Conservation (phyloP, 805 yeast species). For the Tetrapisispora namnaoensis region DNA sequence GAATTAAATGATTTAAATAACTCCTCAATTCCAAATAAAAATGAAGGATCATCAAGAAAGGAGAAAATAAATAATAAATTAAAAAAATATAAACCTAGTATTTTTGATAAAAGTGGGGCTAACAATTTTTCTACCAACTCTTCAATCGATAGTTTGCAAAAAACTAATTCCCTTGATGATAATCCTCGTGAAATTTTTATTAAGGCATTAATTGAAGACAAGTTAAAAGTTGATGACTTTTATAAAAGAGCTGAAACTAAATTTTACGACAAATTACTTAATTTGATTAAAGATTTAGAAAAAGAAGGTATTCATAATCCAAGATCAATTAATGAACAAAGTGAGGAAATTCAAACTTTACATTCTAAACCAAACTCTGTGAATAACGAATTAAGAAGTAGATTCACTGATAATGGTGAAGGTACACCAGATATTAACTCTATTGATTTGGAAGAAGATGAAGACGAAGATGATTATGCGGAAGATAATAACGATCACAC, state of each 20-base stretch:
- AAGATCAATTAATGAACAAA: neutral
- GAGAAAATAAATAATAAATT: neutral
- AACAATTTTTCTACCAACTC: neutral
- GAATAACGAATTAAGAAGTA: conserved; percentile 1
- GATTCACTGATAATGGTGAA: conserved; percentile 1
- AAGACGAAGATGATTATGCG: conserved; percentile 29
- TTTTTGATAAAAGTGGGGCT: neutral
- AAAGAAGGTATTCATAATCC: conserved; percentile 18
- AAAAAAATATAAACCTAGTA: conserved; percentile 1
- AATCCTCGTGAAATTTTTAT: conserved; percentile 37
- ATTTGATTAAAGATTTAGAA: conserved; percentile 40
- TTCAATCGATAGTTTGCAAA: neutral
- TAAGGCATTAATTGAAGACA: conserved; percentile 37
- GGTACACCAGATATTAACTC: neutral
- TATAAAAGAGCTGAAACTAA: conserved; percentile 40
- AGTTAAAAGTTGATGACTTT: conserved; percentile 43
- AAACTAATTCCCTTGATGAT: conserved; percentile 10
- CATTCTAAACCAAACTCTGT: neutral
- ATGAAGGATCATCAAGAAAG: neutral
- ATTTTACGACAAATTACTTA: conserved; percentile 36
- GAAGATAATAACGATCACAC: conserved; percentile 35
- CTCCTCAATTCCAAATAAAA: neutral
- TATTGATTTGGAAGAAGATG: conserved; percentile 17
- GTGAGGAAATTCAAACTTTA: neutral
- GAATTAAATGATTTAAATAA: conserved; percentile 19